Evolutionary conservation across 768 basidiomycete species (phyloP), one percentile per base, ranked within the genome.

Genomic region (Trametes cinnabarina): DNA sequence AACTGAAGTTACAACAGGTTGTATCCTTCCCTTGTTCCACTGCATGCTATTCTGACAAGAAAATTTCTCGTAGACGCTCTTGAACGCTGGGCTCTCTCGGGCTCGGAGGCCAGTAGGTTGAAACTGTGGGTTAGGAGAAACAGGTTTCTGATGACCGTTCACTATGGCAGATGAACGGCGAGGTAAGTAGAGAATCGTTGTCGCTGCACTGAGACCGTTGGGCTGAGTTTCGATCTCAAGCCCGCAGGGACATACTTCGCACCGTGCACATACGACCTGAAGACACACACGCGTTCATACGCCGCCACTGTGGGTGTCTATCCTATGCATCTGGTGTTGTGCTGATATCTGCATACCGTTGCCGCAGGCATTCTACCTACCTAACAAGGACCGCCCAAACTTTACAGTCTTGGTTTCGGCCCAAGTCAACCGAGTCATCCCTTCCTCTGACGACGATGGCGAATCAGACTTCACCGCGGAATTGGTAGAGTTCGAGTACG

Each of bases 401-500:
- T 60, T 77, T 19, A 51, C 19, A 4, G 66, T 73, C 20, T 57
- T 74, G 19, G 51, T 60, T 9, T 44, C 41, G 1, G 72, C 76
- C 10, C 65, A 62, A 4, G 74, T 73, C 17, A 46, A 66, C 11
- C 69, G 69, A 11, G 58, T 74, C 2, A 20, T 70, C n/a, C 53
- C 65, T 3, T 44, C 51, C 6, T 42, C 43, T 6, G 34, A 44
- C 5, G 47, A 4, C 3, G 61, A 52, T 14, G 47, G 63, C n/a
- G n/a, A n/a, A n/a, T n/a, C n/a, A 4, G 58, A 66, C 4, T 61
- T 80, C 25, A 64, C 67, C 30, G 83, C 82, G 0, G 75, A 72
- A 3, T 80, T 80, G 6, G 77, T 85, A 11, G 76, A 76, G 51
- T 84, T 82, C 66, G 63, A 73, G 19, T 43, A 70, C 40, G 63